These are phyloP conservation scores for Rhizophagus sp. DNA, from an alignment of 192 early-diverging fungal genomes.

Conservation along the genomic window DNA sequence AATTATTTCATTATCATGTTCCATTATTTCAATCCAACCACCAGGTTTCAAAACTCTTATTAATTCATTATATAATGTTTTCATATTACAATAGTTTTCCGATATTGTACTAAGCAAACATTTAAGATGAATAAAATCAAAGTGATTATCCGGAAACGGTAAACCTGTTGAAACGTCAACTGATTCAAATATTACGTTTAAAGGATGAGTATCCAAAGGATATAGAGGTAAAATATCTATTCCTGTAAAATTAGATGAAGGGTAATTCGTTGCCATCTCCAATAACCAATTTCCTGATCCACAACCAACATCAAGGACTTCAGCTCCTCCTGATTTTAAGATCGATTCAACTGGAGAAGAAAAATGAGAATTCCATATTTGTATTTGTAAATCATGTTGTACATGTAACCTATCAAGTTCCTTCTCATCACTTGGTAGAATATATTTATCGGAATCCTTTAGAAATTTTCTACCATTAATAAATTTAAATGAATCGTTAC, in stretches of 20 bases:
- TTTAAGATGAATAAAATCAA: slow-evolving; percentile 15
- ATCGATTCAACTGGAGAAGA: neutral
- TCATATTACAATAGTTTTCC: neutral
- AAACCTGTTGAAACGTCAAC: neutral
- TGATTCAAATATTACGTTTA: neutral
- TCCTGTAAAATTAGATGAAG: slow-evolving; percentile 5
- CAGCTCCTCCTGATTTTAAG: neutral
- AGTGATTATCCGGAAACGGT: neutral
- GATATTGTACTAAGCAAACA: neutral
- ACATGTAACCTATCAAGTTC: slow-evolving; percentile 10
- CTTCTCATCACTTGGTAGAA: neutral
- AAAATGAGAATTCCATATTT: slow-evolving; percentile 10
- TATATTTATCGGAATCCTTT: neutral
- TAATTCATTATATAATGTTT: neutral
- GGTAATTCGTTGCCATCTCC: slow-evolving; percentile 3
- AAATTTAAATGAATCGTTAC: neutral
- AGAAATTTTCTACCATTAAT: neutral
- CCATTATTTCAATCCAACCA: slow-evolving; percentile 14
- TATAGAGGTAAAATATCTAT: neutral
- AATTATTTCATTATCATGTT: neutral
- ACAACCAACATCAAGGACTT: slow-evolving; percentile 13
- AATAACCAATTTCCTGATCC: neutral
- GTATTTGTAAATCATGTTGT: neutral
- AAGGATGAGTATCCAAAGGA: neutral
- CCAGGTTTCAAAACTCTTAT: slow-evolving; percentile 1